Evolutionary conservation across 768 basidiomycete species (phyloP).

Genomic region (Phaeotremella fagi): DNA sequence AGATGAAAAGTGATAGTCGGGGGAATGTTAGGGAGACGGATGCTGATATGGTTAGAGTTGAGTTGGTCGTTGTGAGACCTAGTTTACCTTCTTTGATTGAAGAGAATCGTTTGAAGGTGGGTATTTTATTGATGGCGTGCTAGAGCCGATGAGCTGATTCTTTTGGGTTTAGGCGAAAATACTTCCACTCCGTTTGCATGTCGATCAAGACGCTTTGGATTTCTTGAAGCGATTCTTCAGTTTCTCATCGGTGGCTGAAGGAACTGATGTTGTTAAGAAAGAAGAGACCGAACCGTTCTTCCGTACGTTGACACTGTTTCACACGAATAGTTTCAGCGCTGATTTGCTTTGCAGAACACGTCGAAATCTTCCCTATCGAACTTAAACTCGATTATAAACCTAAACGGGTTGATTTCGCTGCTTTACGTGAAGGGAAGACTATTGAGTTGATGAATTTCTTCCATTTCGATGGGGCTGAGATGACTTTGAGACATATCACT

Average conservation of each 20-base stretch:
- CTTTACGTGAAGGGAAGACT: conserved; percentile 79
- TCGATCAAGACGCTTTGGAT: conserved; percentile 97
- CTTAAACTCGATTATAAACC: conserved; percentile 98
- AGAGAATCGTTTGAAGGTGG: conserved; percentile 72
- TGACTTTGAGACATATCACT: conserved; percentile 91
- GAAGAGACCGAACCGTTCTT: conserved; percentile 57
- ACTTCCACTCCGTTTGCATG: conserved; percentile 81
- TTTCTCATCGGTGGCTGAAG: conserved; percentile 56
- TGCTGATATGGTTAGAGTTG: conserved; percentile 88
- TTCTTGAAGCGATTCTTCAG: conserved; percentile 95
- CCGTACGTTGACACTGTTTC: conserved; percentile 54
- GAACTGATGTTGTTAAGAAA: conserved; percentile 41
- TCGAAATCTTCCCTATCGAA: conserved; percentile 90
- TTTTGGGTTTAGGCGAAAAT: conserved; percentile 69
- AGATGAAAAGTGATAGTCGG: conserved; percentile 72
- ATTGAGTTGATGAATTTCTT: conserved; percentile 99
- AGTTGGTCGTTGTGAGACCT: conserved; percentile 69
- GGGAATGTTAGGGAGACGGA: conserved; percentile 87
- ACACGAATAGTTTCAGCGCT: background rate
- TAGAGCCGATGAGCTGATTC: background rate
- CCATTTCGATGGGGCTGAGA: conserved; percentile 98
- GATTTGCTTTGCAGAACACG: conserved; percentile 55
- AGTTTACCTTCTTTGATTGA: conserved; percentile 61
- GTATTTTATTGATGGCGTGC: conserved; percentile 40
- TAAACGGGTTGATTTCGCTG: conserved; percentile 88